Evolutionary conservation across 2,329 filamentous ascomycete genomes (phyloP), one percentile per base, ranked within the genome.

Genomic region (Colletotrichum lindemuthianum): DNA sequence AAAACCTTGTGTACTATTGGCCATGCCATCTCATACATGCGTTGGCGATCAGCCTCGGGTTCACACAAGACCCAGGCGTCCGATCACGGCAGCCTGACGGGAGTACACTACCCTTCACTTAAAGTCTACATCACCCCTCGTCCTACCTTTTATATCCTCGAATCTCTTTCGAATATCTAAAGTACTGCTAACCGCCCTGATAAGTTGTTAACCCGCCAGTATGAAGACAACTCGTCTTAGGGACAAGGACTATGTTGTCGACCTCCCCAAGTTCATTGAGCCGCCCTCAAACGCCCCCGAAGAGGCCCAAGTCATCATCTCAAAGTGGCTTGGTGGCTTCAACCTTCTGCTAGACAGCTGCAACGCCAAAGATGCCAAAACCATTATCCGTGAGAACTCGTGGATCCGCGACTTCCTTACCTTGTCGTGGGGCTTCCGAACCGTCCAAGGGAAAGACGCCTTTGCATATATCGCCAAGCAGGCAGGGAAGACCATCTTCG

Each of bases 361-460:
- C 7, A 32, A 24, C 6, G 4, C 43, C 24, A 11, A 16, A 5
- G 33, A 15, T 2, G 15, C 60, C 10, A 16, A 41, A 5, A n/a
- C 16, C 1, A 8, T 85, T 2, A 82, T 87, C 48, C 69, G 69
- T 12, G 64, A 68, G 8, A 75, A 82, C 15, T 81, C 83, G 53
- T 87, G 81, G 73, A 88, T 86, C 85, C 81, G 86, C 8, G 86
- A 89, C 69, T 84, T 87, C 43, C 76, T 89, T 0, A 81, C 79
- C 32, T 72, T 88, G 1, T 81, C 84, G 1, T 88, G 85, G 86
- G 80, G 83, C 49, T 82, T 86, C 53, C 82, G 79, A 59, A 65
- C 65, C 6, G 58, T 66, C 10, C 50, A 63, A 13, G 55, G 52
- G 9, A 33, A 43, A n/a, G 33, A 50, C 2, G 63, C 63, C 7